phyloP scores from a whole-genome alignment of 192 early-diverging fungal genomes.

The Coemansia sp. region DNA sequence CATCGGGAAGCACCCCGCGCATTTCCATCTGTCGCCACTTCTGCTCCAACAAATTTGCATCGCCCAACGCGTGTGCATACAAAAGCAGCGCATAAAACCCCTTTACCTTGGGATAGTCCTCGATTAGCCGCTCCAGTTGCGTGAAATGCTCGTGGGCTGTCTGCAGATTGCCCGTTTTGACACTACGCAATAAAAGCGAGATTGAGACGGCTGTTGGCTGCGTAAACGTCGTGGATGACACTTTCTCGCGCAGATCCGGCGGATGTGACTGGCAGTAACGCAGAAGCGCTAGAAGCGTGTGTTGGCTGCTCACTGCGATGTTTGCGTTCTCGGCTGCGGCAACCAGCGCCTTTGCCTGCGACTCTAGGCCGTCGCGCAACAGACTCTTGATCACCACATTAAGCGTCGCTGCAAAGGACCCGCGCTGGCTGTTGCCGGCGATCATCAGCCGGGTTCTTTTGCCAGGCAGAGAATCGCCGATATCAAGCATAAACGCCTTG shows the following conservation, averaged over 20 bases:
- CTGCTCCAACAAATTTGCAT: slow-evolving; percentile 15
- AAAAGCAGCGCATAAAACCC: slow-evolving; percentile 32
- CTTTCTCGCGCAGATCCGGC: no score
- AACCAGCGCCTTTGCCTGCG: slow-evolving; percentile 23
- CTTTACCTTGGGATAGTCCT: slow-evolving; percentile 15
- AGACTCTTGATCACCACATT: slow-evolving; percentile 20
- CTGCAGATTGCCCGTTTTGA: slow-evolving; percentile 11
- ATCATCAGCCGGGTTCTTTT: neutral
- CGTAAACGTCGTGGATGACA: slow-evolving; percentile 4
- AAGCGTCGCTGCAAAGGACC: slow-evolving; percentile 23
- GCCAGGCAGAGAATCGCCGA: neutral
- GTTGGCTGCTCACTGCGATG: slow-evolving; percentile 5
- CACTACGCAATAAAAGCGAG: slow-evolving; percentile 14
- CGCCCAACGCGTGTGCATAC: slow-evolving; percentile 11
- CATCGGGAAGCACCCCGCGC: slow-evolving; percentile 22
- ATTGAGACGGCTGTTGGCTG: slow-evolving; percentile 13
- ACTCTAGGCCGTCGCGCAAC: slow-evolving; percentile 18
- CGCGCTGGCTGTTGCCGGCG: slow-evolving; percentile 8
- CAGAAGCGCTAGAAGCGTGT: slow-evolving; percentile 23
- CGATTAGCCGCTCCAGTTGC: slow-evolving; percentile 22
- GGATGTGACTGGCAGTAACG: neutral
- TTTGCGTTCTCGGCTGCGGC: slow-evolving; percentile 15
- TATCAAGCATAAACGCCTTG: neutral
- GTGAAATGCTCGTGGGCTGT: slow-evolving; percentile 13
- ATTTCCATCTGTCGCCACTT: slow-evolving; percentile 40